A percentile compares a stretch with the other conserved stretches of the same genome.
phyloP scores from a whole-genome alignment of 495 filamentous ascomycete species.

The Neurospora sp. region DNA sequence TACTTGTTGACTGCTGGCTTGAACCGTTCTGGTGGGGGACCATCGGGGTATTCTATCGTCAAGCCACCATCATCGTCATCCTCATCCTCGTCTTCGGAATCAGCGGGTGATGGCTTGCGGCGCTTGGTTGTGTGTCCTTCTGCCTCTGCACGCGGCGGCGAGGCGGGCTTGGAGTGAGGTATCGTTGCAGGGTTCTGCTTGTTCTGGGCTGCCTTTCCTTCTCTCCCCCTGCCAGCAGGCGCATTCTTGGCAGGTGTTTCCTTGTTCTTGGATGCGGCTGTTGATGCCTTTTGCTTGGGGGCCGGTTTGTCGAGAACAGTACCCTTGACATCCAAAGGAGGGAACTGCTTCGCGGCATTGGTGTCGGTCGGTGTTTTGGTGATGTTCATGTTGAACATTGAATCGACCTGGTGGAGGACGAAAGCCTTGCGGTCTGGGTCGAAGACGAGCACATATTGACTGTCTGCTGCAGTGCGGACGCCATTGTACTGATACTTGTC shows the following conservation, averaged over 20 bases:
- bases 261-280: slow-evolving; percentile 12
- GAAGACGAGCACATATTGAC: slow-evolving; percentile 45
- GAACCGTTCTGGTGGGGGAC: slow-evolving; percentile 15
- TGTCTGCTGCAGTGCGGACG: slow-evolving; percentile 35
- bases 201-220: slow-evolving; percentile 11
- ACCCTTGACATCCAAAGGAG: slow-evolving; percentile 28
- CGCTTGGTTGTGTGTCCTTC: slow-evolving; percentile 5
- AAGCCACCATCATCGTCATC: slow-evolving; percentile 36
- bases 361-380: slow-evolving; percentile 32
- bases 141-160: background rate
- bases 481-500: slow-evolving; percentile 42
- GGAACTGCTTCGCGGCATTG: slow-evolving; percentile 30
- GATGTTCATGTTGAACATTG: slow-evolving; percentile 51
- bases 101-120: slow-evolving; percentile 10
- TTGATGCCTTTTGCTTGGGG: slow-evolving; percentile 15
- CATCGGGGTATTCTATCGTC: slow-evolving; percentile 37
- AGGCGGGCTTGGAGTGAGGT: background rate
- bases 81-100: slow-evolving; percentile 32
- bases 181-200: slow-evolving; percentile 10
- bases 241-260: slow-evolving; percentile 15
- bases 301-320: background rate
- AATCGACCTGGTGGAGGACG: slow-evolving; percentile 46
- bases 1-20: slow-evolving; percentile 14
- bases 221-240: slow-evolving; percentile 14
- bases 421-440: slow-evolving; percentile 43